Base-by-base conservation (phyloP, 805 yeast genomes). In the Kodamaea kakaduensis region DNA sequence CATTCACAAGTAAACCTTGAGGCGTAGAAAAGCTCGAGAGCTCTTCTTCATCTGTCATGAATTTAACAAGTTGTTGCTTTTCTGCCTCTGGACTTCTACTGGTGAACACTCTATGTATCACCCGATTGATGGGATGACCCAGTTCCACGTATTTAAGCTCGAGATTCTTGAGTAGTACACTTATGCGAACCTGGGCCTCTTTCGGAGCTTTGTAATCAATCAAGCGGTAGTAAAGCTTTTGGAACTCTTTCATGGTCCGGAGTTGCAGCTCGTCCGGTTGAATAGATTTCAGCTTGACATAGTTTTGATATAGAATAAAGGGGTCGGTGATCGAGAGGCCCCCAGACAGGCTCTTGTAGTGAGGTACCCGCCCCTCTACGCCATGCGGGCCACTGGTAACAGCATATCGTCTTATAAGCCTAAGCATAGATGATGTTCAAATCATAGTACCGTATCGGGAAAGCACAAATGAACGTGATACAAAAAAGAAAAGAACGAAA, bases 171-270 rank as follows among this genome's bases (percentile, higher is more conserved):
- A 57, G 53, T 34, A 66, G 25, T 9, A 66, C 43, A 34, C 73
- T 69, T 38, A 75, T 67, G 41, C 60, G 60, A 25, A 73, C 61
- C 30, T 55, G 58, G 12, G 66, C 60, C 24, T 73, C 73, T 17
- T 60, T 66, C 3, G 77, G 69, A 0, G 88, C 86, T 3, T 46
- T 47, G 51, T 82, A 83, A 47, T 78, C 81, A 23, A 71, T 63
- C 10, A 81, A 71, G 9, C 83, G 59, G 37, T 67, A 60, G 48
- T 78, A 80, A 9, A 78, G 58, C 46, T 71, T 77, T 43, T 77
- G 88, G 42, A 78, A 71, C 54, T 77, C 81, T 20, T 72, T 68
- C 48, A 78, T 81, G 1, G 75, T 76, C 24, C 85, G 58, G n/a
- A 75, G 58, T 51, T 77, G 89, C n/a, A 63, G 61, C 15, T 67